Conservation (phyloP, 2,329 filamentous ascomycete species). For the Fusarium tanahbumbuense region DNA sequence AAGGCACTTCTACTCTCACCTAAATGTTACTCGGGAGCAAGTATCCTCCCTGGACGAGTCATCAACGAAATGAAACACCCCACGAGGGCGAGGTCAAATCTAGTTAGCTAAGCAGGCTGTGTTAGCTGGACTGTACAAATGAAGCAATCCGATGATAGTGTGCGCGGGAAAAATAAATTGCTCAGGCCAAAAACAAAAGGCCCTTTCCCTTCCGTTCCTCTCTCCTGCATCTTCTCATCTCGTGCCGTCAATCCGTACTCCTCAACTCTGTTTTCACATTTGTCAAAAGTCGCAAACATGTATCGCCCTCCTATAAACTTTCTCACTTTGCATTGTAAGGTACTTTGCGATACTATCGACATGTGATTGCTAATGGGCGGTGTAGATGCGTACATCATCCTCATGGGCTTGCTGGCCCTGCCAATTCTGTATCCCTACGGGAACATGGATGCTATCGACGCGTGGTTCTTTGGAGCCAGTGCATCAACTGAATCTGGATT, state of each 20-base stretch:
- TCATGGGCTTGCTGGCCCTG: constrained; percentile 3
- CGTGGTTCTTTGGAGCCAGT: constrained; percentile 9
- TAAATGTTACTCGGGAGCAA: no score
- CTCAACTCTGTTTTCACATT: rapidly evolving
- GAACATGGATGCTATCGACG: constrained; percentile 2
- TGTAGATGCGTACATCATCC: constrained; percentile 8
- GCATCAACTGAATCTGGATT: not conserved
- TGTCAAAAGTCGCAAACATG: not conserved
- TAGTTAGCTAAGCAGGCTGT: not conserved
- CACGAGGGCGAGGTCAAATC: not conserved
- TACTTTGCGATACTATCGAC: rapidly evolving
- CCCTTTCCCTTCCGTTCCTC: not conserved
- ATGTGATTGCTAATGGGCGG: not conserved
- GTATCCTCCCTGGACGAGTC: no score
- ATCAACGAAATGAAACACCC: not conserved
- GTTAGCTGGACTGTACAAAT: not conserved
- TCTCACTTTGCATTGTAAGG: not conserved
- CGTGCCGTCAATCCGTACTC: not conserved
- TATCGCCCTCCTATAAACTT: not conserved
- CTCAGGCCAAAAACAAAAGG: not conserved
- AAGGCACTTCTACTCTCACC: no score
- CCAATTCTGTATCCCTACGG: constrained; percentile 1
- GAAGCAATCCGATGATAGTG: not conserved
- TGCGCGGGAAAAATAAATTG: not conserved
- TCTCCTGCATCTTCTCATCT: not conserved